Conservation (phyloP, 2,329 filamentous ascomycete species). For the Cordyceps tenuipes region DNA sequence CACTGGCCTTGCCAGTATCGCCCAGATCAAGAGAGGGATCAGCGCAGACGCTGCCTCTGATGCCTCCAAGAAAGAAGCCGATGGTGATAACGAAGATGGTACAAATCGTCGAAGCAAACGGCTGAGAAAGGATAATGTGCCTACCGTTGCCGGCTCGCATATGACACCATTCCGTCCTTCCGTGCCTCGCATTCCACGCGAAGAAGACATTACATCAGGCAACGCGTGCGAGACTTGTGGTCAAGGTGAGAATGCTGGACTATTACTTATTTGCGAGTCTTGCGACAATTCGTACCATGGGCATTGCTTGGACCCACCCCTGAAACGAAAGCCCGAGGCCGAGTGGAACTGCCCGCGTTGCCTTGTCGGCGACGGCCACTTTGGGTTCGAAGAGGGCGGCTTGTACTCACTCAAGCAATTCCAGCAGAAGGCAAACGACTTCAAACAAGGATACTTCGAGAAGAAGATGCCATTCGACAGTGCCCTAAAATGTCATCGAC, state of each 20-base stretch:
- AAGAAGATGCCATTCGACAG: slow-evolving; percentile 85
- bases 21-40: slow-evolving; percentile 68
- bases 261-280: slow-evolving; percentile 76
- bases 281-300: slow-evolving; percentile 86
- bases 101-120: slow-evolving; percentile 79
- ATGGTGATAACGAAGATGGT: slow-evolving; percentile 53
- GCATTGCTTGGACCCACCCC: slow-evolving; percentile 77
- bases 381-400: slow-evolving; percentile 93
- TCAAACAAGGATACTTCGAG: slow-evolving; percentile 90
- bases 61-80: slow-evolving; percentile 38
- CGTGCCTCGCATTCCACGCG: slow-evolving; percentile 55
- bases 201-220: slow-evolving; percentile 37
- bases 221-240: slow-evolving; percentile 82
- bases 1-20: slow-evolving; percentile 39
- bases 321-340: slow-evolving; percentile 66
- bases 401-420: slow-evolving; percentile 94
- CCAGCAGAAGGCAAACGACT: slow-evolving; percentile 89
- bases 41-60: slow-evolving; percentile 48
- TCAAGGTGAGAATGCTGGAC: slow-evolving; percentile 62
- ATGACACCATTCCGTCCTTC: slow-evolving; percentile 90
- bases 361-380: slow-evolving; percentile 91
- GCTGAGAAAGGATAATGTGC: slow-evolving; percentile 69
- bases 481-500: slow-evolving; percentile 67
- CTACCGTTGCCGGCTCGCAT: slow-evolving; percentile 89
- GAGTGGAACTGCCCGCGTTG: slow-evolving; percentile 97